Evolutionary conservation across 768 basidiomycete species (phyloP).

Genomic region (Amanita jacksonii): DNA sequence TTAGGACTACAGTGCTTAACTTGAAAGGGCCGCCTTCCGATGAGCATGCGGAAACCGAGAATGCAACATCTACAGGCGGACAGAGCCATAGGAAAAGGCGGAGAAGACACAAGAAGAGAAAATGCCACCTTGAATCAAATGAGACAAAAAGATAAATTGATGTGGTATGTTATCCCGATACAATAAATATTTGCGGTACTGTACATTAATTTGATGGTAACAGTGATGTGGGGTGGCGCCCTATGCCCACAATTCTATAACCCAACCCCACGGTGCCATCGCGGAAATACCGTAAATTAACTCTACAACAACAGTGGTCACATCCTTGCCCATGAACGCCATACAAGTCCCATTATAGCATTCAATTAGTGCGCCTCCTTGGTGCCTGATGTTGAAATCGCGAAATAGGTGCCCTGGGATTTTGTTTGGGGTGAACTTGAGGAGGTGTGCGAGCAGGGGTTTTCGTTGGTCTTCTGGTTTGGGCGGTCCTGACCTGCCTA

Average conservation of each 20-base stretch:
- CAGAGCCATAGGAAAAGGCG: conserved; percentile 38
- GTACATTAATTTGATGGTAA: too few species aligned
- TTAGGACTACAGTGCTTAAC: conserved; percentile 42
- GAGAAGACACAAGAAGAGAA: conserved; percentile 43
- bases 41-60: conserved; percentile 24
- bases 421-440: neutral
- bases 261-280: too few species aligned
- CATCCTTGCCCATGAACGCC: too few species aligned
- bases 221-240: too few species aligned
- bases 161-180: neutral
- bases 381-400: neutral
- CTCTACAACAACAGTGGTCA: too few species aligned
- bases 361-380: neutral
- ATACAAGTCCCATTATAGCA: too few species aligned
- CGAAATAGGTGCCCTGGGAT: neutral
- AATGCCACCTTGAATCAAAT: conserved; percentile 9
- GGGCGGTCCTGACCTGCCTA: neutral
- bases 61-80: conserved; percentile 13
- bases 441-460: too few species aligned
- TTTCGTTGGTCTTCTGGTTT: neutral
- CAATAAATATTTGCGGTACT: too few species aligned
- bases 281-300: too few species aligned
- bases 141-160: neutral
- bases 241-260: too few species aligned
- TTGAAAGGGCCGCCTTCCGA: conserved; percentile 38